phyloP scores from a whole-genome alignment of 177 flowering plant species.

The Vitis hybrid region DNA sequence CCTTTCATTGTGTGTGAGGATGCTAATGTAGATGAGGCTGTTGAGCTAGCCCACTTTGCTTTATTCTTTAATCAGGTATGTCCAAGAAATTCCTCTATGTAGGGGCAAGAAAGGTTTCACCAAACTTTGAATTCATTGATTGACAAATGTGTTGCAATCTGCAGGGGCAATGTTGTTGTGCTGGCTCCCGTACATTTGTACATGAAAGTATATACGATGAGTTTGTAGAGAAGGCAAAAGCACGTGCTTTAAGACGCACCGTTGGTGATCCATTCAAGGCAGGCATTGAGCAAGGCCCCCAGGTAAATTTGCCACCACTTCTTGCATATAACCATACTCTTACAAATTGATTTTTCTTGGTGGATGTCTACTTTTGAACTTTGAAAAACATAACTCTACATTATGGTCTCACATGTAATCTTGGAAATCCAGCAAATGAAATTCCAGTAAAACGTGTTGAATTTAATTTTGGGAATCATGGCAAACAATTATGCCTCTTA shows the following conservation, averaged over 20 bases:
- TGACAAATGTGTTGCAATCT: not conserved
- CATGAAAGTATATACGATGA: constrained; percentile 66
- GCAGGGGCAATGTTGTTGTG: constrained; percentile 79
- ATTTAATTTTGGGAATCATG: no score
- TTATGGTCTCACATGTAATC: no score
- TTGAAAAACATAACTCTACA: no score
- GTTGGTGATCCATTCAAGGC: constrained; percentile 71
- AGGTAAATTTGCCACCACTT: constrained; percentile 31
- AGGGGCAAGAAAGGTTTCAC: not conserved
- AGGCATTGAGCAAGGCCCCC: constrained; percentile 72
- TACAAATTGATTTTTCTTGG: not conserved
- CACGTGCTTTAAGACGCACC: constrained; percentile 47
- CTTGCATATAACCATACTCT: not conserved
- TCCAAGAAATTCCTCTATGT: not conserved
- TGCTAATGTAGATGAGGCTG: constrained; percentile 69
- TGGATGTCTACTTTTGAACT: no score
- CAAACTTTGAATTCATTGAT: not conserved
- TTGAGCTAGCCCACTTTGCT: constrained; percentile 62
- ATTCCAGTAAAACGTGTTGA: no score
- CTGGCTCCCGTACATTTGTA: constrained; percentile 71
- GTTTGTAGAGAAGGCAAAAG: constrained; percentile 64
- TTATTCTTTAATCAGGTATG: constrained; percentile 67
- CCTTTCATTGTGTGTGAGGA: constrained; percentile 69
- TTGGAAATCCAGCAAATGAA: no score
- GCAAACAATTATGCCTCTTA: no score